Conservation (phyloP, 75 land plant species). For the Picea sitchensis region DNA sequence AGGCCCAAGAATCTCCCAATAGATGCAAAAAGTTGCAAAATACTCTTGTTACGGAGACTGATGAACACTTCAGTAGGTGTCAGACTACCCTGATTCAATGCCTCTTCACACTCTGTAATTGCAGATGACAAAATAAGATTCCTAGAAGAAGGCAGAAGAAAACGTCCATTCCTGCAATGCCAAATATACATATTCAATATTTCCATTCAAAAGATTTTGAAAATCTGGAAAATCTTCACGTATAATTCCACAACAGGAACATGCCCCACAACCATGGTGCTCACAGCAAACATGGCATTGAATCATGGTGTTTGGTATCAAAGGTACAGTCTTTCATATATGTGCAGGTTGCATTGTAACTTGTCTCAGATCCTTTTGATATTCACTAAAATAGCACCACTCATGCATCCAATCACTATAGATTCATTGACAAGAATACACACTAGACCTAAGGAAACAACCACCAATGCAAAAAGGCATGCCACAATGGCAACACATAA, state of each 20-base stretch:
- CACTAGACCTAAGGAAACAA: no score
- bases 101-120: conserved; percentile 79
- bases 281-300: background rate
- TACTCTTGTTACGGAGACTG: conserved; percentile 77
- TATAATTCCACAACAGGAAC: background rate
- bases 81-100: conserved; percentile 72
- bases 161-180: conserved; percentile 78
- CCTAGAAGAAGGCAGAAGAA: conserved; percentile 63
- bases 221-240: background rate
- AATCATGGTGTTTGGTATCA: background rate
- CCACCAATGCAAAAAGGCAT: no score
- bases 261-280: background rate
- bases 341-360: background rate
- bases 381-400: background rate
- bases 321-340: no score
- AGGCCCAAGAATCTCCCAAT: conserved; percentile 76
- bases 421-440: no score
- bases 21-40: conserved; percentile 81
- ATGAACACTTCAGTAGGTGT: conserved; percentile 70
- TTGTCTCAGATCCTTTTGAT: background rate
- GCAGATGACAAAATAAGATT: conserved; percentile 54
- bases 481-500: no score
- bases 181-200: conserved; percentile 12
- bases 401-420: background rate
- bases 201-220: background rate